Percentiles rank a stretch among this genome's conserved stretches.
These are phyloP conservation scores for Alternaria sp. DNA, from an alignment of 2,329 filamentous ascomycete species.

Conservation along the genomic window DNA sequence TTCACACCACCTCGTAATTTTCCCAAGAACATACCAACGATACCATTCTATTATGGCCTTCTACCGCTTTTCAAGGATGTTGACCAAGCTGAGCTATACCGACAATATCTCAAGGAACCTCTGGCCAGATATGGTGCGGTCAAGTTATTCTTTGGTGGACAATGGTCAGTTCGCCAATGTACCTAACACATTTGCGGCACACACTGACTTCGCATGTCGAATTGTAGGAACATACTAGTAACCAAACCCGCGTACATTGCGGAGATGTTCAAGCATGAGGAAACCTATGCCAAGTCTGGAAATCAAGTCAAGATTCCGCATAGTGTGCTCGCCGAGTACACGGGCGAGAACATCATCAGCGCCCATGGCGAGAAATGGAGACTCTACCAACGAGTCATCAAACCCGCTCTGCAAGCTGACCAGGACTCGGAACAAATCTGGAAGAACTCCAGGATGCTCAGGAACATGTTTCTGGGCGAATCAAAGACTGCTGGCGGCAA, in stretches of 20 bases:
- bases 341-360: constrained; percentile 49
- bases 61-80: constrained; percentile 55
- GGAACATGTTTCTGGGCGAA: constrained; percentile 40
- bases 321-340: constrained; percentile 41
- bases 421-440: constrained; percentile 34
- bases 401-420: constrained; percentile 43
- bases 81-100: constrained; percentile 56
- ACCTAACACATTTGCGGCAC: neutral
- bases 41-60: constrained; percentile 58
- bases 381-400: constrained; percentile 40
- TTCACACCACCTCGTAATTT: constrained; percentile 40
- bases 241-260: constrained; percentile 56
- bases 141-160: constrained; percentile 60
- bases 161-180: constrained; percentile 45
- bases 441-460: constrained; percentile 27
- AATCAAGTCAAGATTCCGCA: constrained; percentile 47
- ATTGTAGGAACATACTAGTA: constrained; percentile 53
- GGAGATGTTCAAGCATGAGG: constrained; percentile 49
- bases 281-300: constrained; percentile 42
- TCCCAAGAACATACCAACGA: constrained; percentile 53
- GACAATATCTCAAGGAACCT: constrained; percentile 51
- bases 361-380: constrained; percentile 45
- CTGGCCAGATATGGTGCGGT: constrained; percentile 56
- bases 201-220: neutral
- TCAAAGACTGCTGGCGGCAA: constrained; percentile 30